Evolutionary conservation across 2,329 filamentous ascomycete species (phyloP).

Genomic region (Fonsecaea monophora): DNA sequence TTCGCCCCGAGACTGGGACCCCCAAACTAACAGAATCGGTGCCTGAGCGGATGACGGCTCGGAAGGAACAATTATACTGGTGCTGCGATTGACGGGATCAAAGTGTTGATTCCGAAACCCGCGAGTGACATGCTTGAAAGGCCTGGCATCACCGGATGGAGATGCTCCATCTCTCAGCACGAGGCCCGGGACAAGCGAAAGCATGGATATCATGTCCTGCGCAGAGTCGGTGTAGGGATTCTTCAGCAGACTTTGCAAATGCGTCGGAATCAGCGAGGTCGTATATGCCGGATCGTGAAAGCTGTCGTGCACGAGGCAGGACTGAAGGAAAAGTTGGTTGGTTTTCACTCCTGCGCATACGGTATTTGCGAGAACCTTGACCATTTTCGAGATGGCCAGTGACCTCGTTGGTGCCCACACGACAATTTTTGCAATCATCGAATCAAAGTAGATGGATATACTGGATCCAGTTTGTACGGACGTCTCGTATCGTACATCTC

Average conservation of each 20-base stretch:
- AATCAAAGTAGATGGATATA: slow-evolving; percentile 57
- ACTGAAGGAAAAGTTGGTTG: slow-evolving; percentile 45
- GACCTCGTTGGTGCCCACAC: slow-evolving; percentile 51
- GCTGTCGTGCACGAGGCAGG: slow-evolving; percentile 38
- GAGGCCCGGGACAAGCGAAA: slow-evolving; percentile 37
- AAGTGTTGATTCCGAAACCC: slow-evolving; percentile 46
- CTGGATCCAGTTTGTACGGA: slow-evolving; percentile 47
- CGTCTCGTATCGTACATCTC: slow-evolving; percentile 52
- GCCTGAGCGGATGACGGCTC: background rate
- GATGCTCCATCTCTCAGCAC: slow-evolving; percentile 23
- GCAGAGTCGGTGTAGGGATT: slow-evolving; percentile 31
- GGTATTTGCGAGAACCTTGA: slow-evolving; percentile 44
- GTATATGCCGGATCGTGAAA: slow-evolving; percentile 57
- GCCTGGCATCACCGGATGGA: background rate
- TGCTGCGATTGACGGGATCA: slow-evolving; percentile 44
- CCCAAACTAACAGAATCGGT: slow-evolving; percentile 23
- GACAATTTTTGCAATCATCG: slow-evolving; percentile 57
- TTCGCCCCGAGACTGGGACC: slow-evolving; percentile 1
- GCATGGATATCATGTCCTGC: slow-evolving; percentile 25
- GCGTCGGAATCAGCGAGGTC: slow-evolving; percentile 43
- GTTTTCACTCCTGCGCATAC: slow-evolving; percentile 72
- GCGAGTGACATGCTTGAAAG: slow-evolving; percentile 40
- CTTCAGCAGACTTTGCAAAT: slow-evolving; percentile 42
- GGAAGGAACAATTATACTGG: slow-evolving; percentile 15
- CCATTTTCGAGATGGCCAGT: slow-evolving; percentile 48